These are phyloP conservation scores for Trifolium fragiferum DNA, from an alignment of 306 rosid species.

Conservation along the genomic window DNA sequence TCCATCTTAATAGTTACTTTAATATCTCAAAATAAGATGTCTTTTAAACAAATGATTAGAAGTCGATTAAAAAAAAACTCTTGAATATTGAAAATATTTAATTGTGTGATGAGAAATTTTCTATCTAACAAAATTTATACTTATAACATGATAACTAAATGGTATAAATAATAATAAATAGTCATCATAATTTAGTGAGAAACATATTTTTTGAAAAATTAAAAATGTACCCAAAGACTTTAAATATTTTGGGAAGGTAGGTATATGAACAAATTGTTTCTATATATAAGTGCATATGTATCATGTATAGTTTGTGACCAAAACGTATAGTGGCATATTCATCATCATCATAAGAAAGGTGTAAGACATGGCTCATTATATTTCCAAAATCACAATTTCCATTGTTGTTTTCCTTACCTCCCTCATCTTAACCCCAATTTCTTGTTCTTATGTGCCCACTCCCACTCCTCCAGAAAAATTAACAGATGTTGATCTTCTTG, in stretches of 20 bases:
- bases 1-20: no score
- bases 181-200: not conserved
- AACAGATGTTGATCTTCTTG: slow-evolving; percentile 9
- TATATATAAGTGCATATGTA: not conserved
- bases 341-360: not conserved
- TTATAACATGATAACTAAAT: no score
- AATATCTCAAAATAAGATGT: no score
- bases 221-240: not conserved
- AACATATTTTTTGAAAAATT: not conserved
- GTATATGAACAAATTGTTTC: slow-evolving; percentile 4
- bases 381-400: not conserved
- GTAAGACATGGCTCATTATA: slow-evolving; percentile 35
- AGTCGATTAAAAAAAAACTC: no score
- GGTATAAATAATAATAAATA: no score
- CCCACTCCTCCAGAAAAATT: slow-evolving; percentile 23
- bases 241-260: not conserved
- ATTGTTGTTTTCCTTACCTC: slow-evolving; percentile 35
- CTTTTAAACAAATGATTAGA: no score
- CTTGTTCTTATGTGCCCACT: not conserved
- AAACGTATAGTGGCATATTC: not conserved
- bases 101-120: no score
- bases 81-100: no score
- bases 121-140: no score
- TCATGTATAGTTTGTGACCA: not conserved
- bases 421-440: slow-evolving; percentile 35